Conservation (phyloP, 805 yeast species). For the Candida patagonica region DNA sequence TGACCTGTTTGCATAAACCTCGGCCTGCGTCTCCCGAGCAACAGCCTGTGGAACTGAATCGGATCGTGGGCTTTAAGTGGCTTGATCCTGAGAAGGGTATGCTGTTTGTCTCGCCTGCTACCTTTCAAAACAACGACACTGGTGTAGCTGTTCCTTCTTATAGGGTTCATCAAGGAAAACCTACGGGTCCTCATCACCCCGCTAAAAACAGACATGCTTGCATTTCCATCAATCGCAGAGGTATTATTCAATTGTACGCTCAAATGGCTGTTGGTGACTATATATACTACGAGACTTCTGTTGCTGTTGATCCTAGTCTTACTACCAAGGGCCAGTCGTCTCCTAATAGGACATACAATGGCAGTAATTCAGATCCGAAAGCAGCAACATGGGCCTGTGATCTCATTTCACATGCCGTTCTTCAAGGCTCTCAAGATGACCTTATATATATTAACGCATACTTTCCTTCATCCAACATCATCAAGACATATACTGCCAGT, state of each 20-base stretch:
- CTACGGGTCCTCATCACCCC: conserved; percentile 62
- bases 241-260: conserved; percentile 28
- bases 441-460: conserved; percentile 24
- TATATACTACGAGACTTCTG: conserved; percentile 23
- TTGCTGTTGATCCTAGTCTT: conserved; percentile 37
- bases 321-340: neutral
- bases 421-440: conserved; percentile 20
- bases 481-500: conserved; percentile 22
- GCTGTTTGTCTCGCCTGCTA: conserved; percentile 51
- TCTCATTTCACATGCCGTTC: conserved; percentile 21
- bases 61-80: conserved; percentile 54
- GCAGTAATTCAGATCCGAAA: no score
- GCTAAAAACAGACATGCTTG: conserved; percentile 60
- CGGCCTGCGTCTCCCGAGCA: conserved; percentile 3
- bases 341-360: neutral
- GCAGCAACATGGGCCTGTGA: conserved; percentile 4
- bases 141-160: conserved; percentile 29
- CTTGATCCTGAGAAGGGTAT: conserved; percentile 62
- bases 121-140: conserved; percentile 18
- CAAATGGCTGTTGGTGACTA: conserved; percentile 15
- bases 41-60: conserved; percentile 12
- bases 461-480: conserved; percentile 11
- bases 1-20: conserved; percentile 16
- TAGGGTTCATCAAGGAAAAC: conserved; percentile 48
- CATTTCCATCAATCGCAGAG: conserved; percentile 54